Evolutionary conservation across 495 filamentous ascomycete genomes (phyloP).

Genomic region (Trichocladium antarcticum): DNA sequence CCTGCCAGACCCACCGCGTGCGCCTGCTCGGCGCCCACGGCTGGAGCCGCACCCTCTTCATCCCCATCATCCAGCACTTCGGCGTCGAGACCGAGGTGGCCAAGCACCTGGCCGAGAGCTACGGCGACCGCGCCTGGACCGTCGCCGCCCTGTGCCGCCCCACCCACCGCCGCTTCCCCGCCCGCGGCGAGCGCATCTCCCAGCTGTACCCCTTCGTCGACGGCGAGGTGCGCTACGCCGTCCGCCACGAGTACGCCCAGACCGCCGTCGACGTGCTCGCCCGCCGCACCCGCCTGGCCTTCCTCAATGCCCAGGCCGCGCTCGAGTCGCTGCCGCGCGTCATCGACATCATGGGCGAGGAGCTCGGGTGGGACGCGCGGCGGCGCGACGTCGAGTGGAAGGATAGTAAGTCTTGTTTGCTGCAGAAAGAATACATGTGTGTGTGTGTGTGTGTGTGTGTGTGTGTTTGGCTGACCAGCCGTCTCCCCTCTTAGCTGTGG

Average conservation of each 20-base stretch:
- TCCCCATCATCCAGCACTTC: conserved; percentile 96
- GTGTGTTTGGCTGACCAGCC: neutral
- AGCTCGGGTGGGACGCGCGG: conserved; percentile 68
- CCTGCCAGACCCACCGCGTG: conserved; percentile 84
- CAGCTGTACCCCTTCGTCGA: conserved; percentile 90
- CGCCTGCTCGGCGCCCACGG: conserved; percentile 89
- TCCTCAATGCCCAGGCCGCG: conserved; percentile 90
- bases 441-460: too few species aligned
- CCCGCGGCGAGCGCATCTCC: conserved; percentile 73
- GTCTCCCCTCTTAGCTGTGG: conserved; percentile 35
- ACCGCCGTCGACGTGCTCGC: conserved; percentile 88
- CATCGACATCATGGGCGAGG: conserved; percentile 87
- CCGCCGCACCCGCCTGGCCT: conserved; percentile 75
- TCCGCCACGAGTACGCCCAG: conserved; percentile 87
- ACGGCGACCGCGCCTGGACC: conserved; percentile 93
- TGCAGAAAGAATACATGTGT: too few species aligned
- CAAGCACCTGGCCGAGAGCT: conserved; percentile 76
- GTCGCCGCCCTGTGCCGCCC: conserved; percentile 76
- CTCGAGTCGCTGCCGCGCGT: conserved; percentile 79
- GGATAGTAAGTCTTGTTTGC: conserved; percentile 55
- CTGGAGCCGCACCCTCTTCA: conserved; percentile 90
- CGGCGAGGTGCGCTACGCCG: conserved; percentile 84
- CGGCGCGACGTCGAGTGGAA: conserved; percentile 79
- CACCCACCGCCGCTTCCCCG: conserved; percentile 75
- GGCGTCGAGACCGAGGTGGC: conserved; percentile 93